These are phyloP conservation scores for Cystofilobasidium capitatum DNA, from an alignment of 768 basidiomycete genomes.

Conservation along the genomic window DNA sequence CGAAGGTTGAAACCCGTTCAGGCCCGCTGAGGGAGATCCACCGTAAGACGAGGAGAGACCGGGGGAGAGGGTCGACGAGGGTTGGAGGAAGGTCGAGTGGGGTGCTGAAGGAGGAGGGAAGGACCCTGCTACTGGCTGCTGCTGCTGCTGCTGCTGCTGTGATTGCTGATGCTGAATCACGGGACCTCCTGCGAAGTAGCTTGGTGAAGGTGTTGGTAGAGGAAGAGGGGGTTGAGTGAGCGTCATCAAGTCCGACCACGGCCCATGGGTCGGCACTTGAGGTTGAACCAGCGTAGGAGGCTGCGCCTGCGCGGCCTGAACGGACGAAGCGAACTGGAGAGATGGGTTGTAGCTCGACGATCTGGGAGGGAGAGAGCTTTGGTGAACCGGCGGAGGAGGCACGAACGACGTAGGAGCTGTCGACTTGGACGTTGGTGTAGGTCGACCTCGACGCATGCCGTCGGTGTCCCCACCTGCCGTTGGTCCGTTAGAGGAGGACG, in stretches of 20 bases:
- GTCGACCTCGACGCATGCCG: background rate
- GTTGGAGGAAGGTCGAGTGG: no score
- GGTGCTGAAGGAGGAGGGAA: no score
- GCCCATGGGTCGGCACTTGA: constrained; percentile 8
- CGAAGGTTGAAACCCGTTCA: no score
- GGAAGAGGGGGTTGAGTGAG: background rate
- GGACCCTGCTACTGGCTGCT: no score
- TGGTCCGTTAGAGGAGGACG: background rate
- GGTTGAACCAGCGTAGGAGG: no score
- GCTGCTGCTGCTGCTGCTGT: background rate
- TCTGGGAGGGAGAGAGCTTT: background rate
- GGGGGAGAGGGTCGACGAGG: no score
- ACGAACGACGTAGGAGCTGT: constrained; percentile 15
- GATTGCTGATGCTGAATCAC: background rate
- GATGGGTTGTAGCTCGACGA: background rate
- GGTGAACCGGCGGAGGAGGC: constrained; percentile 2
- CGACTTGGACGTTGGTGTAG: background rate
- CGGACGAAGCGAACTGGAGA: constrained; percentile 8
- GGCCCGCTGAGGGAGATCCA: no score
- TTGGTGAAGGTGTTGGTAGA: background rate
- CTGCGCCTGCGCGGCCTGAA: no score
- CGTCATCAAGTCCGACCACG: constrained; percentile 5
- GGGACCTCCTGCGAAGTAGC: background rate
- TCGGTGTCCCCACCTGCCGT: background rate
- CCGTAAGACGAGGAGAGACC: no score